A percentile compares a stretch with the other conserved stretches of the same genome.
Evolutionary conservation across 1,284 basidiomycete genomes (phyloP).

Genomic region (Moesziomyces parantarcticus): DNA sequence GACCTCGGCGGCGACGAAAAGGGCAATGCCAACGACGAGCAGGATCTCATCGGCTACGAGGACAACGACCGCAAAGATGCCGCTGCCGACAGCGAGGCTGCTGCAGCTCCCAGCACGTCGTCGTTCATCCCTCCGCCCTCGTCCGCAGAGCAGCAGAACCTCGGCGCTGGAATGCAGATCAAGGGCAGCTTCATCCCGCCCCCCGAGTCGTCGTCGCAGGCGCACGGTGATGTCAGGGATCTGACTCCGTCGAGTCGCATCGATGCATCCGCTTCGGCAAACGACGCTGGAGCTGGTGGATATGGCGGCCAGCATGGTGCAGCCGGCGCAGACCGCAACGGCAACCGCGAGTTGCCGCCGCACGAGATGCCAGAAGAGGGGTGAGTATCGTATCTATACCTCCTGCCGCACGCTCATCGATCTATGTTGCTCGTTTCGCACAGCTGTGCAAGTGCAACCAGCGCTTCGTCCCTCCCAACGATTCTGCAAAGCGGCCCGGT

Average conservation of each 20-base stretch:
- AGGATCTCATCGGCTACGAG: conserved; percentile 44
- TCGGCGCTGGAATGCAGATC: conserved; percentile 36
- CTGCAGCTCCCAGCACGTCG: conserved; percentile 7
- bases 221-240: conserved; percentile 33
- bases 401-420: too few relatives aligned
- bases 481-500: neutral
- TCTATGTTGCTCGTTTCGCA: too few relatives aligned
- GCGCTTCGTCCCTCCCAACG: too few relatives aligned
- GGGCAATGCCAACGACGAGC: conserved; percentile 25
- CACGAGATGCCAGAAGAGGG: conserved; percentile 99
- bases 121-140: conserved; percentile 42
- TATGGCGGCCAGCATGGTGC: neutral
- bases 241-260: conserved; percentile 30
- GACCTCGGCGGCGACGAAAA: conserved; percentile 39
- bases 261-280: conserved; percentile 8
- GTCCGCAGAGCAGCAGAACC: conserved; percentile 17
- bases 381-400: conserved; percentile 74
- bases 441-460: too few relatives aligned
- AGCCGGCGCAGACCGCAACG: conserved; percentile 6
- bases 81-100: conserved; percentile 1
- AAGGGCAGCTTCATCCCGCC: conserved; percentile 49
- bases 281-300: conserved; percentile 1
- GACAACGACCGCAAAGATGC: conserved; percentile 14
- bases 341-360: conserved; percentile 77
- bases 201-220: conserved; percentile 12